A percentile compares a stretch with the other conserved stretches of the same genome.
phyloP scores from a whole-genome alignment of 305 asterid genomes.

The Rubia balearica region DNA sequence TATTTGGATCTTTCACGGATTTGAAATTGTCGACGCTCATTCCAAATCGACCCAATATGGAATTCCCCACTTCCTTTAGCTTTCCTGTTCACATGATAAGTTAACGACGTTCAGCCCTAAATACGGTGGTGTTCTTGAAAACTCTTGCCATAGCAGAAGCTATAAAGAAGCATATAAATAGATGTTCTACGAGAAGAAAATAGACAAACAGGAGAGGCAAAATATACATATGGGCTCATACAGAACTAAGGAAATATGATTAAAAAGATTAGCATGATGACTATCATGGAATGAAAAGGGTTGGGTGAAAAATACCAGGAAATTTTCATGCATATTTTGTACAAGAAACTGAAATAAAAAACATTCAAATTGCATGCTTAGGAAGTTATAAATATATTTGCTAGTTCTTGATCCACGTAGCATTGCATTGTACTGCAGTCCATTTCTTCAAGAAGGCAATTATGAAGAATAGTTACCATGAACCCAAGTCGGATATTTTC shows the following conservation, averaged over 20 bases:
- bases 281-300: too few relatives aligned
- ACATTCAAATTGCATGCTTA: neutral
- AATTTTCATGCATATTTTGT: neutral
- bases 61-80: conserved; percentile 84
- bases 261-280: neutral
- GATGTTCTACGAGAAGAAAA: neutral
- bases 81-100: conserved; percentile 45
- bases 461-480: too few relatives aligned
- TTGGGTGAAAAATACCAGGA: too few relatives aligned
- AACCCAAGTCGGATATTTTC: too few relatives aligned
- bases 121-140: neutral
- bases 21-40: conserved; percentile 90
- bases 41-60: conserved; percentile 81
- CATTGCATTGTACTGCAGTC: neutral
- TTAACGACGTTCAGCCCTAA: conserved; percentile 2
- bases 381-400: too few relatives aligned
- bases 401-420: neutral
- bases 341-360: neutral
- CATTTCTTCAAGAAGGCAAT: neutral
- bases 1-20: conserved; percentile 83
- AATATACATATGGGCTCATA: neutral
- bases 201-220: neutral
- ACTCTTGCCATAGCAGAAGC: neutral
- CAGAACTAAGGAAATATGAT: neutral
- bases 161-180: neutral